phyloP scores from a whole-genome alignment of 2,329 filamentous ascomycete genomes.

The Trichoderma breve region DNA sequence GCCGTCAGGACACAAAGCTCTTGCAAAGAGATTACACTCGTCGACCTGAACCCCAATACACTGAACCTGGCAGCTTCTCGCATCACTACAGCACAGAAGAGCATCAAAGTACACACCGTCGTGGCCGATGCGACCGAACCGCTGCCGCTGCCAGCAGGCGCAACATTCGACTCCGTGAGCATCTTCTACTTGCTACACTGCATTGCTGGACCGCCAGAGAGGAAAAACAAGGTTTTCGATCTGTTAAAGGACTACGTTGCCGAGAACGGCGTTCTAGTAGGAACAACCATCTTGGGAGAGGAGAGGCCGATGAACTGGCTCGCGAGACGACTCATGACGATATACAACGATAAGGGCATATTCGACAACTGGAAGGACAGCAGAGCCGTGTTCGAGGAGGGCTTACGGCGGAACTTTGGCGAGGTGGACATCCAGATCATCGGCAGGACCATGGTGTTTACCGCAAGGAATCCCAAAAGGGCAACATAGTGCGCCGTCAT shows the following conservation, averaged over 20 bases:
- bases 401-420: conserved; percentile 36
- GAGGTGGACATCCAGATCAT: conserved; percentile 40
- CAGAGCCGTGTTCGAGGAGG: conserved; percentile 33
- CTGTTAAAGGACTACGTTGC: conserved; percentile 22
- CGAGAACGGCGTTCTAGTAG: conserved; percentile 27
- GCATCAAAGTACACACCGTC: conserved; percentile 30
- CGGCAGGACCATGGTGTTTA: conserved; percentile 40
- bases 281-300: conserved; percentile 27
- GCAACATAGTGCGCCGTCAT: background rate
- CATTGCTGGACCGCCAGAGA: conserved; percentile 24
- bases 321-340: conserved; percentile 25
- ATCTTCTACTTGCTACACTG: conserved; percentile 30
- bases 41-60: conserved; percentile 37
- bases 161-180: conserved; percentile 40
- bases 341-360: conserved; percentile 37
- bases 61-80: conserved; percentile 25
- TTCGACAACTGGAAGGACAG: conserved; percentile 42
- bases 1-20: conserved; percentile 23
- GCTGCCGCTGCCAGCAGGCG: conserved; percentile 27
- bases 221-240: conserved; percentile 24
- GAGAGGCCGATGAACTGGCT: conserved; percentile 22
- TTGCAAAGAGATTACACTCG: conserved; percentile 33
- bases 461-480: conserved; percentile 31
- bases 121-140: conserved; percentile 38
- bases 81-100: conserved; percentile 20